phyloP scores from a whole-genome alignment of 192 early-diverging fungal species.

The Geranomyces michiganensis region DNA sequence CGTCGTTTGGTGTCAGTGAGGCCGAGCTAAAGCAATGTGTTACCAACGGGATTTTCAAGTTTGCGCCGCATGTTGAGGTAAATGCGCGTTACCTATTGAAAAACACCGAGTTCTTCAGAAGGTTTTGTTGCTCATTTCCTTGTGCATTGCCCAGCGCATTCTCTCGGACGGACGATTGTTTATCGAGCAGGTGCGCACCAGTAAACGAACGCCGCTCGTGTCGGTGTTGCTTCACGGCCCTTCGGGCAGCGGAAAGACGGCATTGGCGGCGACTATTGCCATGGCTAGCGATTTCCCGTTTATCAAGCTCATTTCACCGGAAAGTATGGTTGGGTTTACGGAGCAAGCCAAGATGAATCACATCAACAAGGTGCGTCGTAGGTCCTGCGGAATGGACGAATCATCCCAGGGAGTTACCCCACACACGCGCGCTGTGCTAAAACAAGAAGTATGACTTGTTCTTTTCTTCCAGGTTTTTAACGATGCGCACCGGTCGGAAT shows the following conservation, averaged over 20 bases:
- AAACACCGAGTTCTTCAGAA: too few relatives aligned
- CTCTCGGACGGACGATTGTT: slow-evolving; percentile 57
- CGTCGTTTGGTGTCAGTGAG: slow-evolving; percentile 93
- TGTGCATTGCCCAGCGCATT: slow-evolving; percentile 44
- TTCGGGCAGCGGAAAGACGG: slow-evolving; percentile 89
- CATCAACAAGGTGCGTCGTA: slow-evolving; percentile 73
- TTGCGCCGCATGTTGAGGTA: slow-evolving; percentile 60
- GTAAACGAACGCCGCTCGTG: slow-evolving; percentile 85
- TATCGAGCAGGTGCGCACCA: slow-evolving; percentile 72
- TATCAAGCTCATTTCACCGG: slow-evolving; percentile 95
- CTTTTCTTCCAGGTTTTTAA: slow-evolving; percentile 72
- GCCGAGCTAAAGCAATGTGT: slow-evolving; percentile 86
- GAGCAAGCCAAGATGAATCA: slow-evolving; percentile 81
- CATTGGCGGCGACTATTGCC: slow-evolving; percentile 93
- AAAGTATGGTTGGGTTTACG: slow-evolving; percentile 89
- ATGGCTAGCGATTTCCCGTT: slow-evolving; percentile 91
- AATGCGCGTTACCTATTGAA: too few relatives aligned
- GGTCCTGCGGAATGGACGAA: too few relatives aligned
- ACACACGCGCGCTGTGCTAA: too few relatives aligned
- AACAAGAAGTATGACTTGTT: too few relatives aligned
- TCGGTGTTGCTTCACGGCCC: slow-evolving; percentile 85
- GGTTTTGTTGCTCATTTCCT: too few relatives aligned
- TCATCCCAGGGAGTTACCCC: too few relatives aligned
- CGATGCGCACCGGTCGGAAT: slow-evolving; percentile 95
- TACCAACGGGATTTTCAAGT: slow-evolving; percentile 85